Percentiles rank a stretch among this genome's conserved stretches.
phyloP scores from a whole-genome alignment of 1,284 basidiomycete species.

The Tremellales sp. region DNA sequence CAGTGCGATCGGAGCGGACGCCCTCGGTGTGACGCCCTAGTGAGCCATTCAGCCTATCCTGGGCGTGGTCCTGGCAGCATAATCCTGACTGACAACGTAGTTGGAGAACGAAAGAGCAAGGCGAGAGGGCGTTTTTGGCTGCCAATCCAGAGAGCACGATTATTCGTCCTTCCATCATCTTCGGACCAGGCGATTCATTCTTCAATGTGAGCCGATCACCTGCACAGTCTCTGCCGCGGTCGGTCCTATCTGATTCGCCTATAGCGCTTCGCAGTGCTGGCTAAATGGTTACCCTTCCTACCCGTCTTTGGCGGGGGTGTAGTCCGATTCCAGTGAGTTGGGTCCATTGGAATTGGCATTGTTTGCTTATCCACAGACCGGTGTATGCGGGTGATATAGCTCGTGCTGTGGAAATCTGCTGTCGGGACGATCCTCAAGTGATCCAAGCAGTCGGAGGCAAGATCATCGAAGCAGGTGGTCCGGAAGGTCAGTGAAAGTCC shows the following conservation, averaged over 20 bases:
- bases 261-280: constrained; percentile 61
- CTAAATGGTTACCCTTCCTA: constrained; percentile 60
- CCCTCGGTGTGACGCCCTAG: constrained; percentile 39
- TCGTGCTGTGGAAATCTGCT: constrained; percentile 58
- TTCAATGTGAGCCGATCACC: constrained; percentile 62
- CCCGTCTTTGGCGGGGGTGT: constrained; percentile 67
- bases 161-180: constrained; percentile 64
- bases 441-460: constrained; percentile 54
- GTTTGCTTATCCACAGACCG: constrained; percentile 41
- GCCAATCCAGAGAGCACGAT: constrained; percentile 57
- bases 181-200: constrained; percentile 67
- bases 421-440: constrained; percentile 50
- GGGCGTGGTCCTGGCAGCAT: background rate
- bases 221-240: too few species aligned
- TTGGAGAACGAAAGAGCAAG: constrained; percentile 61
- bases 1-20: constrained; percentile 41
- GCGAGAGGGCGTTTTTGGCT: constrained; percentile 54
- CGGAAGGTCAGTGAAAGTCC: constrained; percentile 53
- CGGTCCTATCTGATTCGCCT: too few species aligned
- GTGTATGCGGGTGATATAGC: constrained; percentile 66
- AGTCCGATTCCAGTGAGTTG: constrained; percentile 57
- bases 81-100: constrained; percentile 12
- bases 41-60: constrained; percentile 25
- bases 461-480: constrained; percentile 65
- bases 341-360: background rate